These are phyloP conservation scores for Solanum chiquidenum DNA, from an alignment of 257 asterid genomes.

Conservation along the genomic window DNA sequence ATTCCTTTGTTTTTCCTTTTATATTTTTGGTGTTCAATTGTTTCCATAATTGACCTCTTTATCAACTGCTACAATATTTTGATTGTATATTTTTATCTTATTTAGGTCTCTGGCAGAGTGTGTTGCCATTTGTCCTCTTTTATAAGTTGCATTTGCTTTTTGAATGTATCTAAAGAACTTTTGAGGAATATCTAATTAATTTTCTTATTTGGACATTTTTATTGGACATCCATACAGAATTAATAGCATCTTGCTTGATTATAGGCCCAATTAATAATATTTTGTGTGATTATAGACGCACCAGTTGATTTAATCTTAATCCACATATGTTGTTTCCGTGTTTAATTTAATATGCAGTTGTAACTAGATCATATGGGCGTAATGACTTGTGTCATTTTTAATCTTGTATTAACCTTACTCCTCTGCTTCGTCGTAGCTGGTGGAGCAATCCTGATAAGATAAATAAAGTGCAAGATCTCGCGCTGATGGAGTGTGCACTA, in stretches of 20 bases:
- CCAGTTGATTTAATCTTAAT: neutral
- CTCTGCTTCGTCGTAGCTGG: slow-evolving; percentile 33
- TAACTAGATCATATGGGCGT: neutral
- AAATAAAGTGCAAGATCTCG: slow-evolving; percentile 53
- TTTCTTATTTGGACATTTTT: neutral
- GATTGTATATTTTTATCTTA: neutral
- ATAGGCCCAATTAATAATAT: neutral
- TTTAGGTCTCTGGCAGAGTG: neutral
- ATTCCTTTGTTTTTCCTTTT: neutral
- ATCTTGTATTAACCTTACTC: neutral
- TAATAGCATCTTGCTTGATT: neutral
- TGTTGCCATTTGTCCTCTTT: neutral
- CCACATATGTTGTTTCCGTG: neutral
- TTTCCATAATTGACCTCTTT: neutral
- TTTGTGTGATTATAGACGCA: neutral
- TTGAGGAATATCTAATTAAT: neutral
- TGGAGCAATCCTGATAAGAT: slow-evolving; percentile 72
- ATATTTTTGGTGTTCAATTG: neutral
- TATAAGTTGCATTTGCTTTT: neutral
- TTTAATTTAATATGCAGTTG: neutral
- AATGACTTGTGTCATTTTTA: neutral
- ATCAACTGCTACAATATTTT: neutral
- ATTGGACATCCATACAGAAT: neutral
- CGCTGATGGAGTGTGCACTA: slow-evolving; percentile 65
- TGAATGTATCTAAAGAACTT: neutral